Evolutionary conservation across 345 rosid genomes (phyloP).

Genomic region (Kandelia obovata): DNA sequence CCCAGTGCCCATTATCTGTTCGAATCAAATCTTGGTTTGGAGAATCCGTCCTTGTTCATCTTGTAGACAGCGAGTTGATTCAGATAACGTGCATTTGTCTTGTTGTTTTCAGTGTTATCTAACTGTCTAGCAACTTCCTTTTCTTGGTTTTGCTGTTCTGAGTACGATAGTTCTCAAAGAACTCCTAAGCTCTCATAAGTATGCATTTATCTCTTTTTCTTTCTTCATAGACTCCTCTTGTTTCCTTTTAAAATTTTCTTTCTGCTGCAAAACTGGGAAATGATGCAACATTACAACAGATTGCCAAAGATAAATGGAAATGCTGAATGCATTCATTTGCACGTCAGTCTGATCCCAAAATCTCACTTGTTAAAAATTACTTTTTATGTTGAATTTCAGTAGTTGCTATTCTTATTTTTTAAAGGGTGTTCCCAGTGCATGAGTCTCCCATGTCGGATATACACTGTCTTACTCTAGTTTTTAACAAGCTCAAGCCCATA

Average conservation of each 20-base stretch:
- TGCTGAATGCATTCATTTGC: slow-evolving; percentile 45
- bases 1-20: too few relatives aligned
- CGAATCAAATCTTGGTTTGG: too few relatives aligned
- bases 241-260: background rate
- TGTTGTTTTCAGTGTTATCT: too few relatives aligned
- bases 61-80: too few relatives aligned
- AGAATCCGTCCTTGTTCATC: too few relatives aligned
- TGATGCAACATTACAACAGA: slow-evolving; percentile 25
- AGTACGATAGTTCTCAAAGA: too few relatives aligned
- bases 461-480: too few relatives aligned
- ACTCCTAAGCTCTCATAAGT: background rate
- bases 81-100: too few relatives aligned
- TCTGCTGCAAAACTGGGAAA: slow-evolving; percentile 20
- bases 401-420: background rate
- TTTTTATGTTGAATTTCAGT: background rate
- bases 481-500: too few relatives aligned
- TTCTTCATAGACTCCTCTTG: background rate
- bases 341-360: slow-evolving; percentile 52
- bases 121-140: too few relatives aligned
- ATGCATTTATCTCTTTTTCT: background rate
- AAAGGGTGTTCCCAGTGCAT: background rate
- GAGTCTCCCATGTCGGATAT: too few relatives aligned
- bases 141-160: too few relatives aligned
- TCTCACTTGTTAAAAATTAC: background rate
- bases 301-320: slow-evolving; percentile 23